Evolutionary conservation across 257 asterid genomes (phyloP).

Genomic region (Penstemon davidsonii): DNA sequence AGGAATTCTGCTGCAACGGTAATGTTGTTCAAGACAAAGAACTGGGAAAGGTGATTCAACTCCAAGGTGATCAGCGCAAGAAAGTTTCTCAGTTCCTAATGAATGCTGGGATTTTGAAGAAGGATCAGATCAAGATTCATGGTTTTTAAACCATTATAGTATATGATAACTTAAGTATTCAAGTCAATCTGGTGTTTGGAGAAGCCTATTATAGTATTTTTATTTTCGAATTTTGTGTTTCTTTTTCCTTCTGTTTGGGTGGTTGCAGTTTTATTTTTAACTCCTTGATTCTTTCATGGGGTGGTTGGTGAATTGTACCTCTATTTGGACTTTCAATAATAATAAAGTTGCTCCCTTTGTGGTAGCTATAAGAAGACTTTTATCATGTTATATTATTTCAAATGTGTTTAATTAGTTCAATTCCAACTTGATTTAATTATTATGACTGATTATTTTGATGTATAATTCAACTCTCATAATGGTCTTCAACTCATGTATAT

Average conservation of each 20-base stretch:
- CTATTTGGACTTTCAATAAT: neutral
- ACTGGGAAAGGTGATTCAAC: slow-evolving; percentile 56
- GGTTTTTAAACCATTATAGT: slow-evolving; percentile 36
- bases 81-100: slow-evolving; percentile 49
- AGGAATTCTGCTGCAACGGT: slow-evolving; percentile 65
- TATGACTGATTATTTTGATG: no score
- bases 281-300: slow-evolving; percentile 26
- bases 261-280: neutral
- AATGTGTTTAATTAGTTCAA: no score
- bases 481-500: no score
- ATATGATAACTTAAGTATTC: no score
- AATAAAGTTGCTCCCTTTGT: neutral
- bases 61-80: slow-evolving; percentile 68
- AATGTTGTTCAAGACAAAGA: slow-evolving; percentile 57
- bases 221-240: neutral
- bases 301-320: slow-evolving; percentile 12
- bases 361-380: no score
- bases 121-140: slow-evolving; percentile 56
- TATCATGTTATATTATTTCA: no score
- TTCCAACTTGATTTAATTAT: no score
- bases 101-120: slow-evolving; percentile 40
- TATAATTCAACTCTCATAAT: no score
- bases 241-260: neutral
- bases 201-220: neutral
- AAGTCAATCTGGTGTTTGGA: neutral